Conservation (phyloP, 1,284 basidiomycete genomes). For the Phellopilus nigrolimitatus region DNA sequence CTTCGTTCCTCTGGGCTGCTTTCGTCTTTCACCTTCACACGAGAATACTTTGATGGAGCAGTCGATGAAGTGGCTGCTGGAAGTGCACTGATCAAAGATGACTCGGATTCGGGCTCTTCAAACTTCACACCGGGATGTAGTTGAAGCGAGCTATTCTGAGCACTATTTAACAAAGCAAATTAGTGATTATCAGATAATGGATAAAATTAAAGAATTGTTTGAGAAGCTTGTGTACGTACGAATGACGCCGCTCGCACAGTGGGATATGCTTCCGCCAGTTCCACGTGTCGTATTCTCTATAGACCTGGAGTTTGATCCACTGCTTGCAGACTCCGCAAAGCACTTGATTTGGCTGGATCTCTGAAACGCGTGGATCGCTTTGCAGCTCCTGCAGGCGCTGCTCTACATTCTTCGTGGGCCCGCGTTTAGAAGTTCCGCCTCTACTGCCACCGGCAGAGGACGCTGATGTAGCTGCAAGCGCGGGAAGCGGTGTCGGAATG, state of each 20-base stretch:
- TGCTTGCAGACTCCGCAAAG: slow-evolving; percentile 55
- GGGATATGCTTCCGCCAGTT: slow-evolving; percentile 18
- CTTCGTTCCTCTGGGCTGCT: slow-evolving; percentile 15
- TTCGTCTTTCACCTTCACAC: slow-evolving; percentile 3
- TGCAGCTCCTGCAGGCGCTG: slow-evolving; percentile 39
- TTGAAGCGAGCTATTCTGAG: not conserved
- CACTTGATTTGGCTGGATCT: slow-evolving; percentile 45
- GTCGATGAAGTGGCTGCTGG: not conserved
- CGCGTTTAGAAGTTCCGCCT: not conserved
- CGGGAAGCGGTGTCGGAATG: not conserved
- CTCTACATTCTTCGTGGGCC: not conserved
- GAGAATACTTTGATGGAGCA: not conserved
- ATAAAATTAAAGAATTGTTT: not conserved
- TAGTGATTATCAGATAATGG: not conserved
- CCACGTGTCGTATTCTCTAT: slow-evolving; percentile 14
- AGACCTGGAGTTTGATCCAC: slow-evolving; percentile 47
- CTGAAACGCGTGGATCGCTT: slow-evolving; percentile 45
- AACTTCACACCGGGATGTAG: not conserved
- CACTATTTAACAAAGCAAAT: not conserved
- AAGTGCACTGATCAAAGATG: not conserved
- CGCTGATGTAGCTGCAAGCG: not conserved
- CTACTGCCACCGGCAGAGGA: not conserved
- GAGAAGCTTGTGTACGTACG: not conserved
- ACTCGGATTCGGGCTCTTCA: slow-evolving; percentile 1
- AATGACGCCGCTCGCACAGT: slow-evolving; percentile 7